Conservation (phyloP, 1,284 basidiomycete genomes). For the Phellinidium pouzarii region DNA sequence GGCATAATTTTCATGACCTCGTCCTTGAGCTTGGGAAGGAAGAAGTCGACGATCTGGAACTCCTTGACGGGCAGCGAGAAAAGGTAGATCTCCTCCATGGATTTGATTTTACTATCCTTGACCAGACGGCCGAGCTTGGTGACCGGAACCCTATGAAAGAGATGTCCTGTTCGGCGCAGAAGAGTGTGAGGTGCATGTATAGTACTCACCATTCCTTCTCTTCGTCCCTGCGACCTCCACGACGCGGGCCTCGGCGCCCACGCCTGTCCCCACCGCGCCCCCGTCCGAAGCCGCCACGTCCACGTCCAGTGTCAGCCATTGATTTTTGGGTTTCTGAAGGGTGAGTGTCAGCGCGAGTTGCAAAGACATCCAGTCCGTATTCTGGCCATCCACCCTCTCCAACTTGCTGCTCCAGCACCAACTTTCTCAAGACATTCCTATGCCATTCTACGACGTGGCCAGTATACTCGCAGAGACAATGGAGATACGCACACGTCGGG, state of each 20-base stretch:
- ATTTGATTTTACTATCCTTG: constrained; percentile 99
- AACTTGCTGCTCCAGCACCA: constrained; percentile 11
- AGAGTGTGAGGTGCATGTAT: background rate
- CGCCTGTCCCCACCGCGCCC: constrained; percentile 57
- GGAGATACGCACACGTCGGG: constrained; percentile 5
- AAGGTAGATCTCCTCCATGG: constrained; percentile 99
- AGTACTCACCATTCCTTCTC: constrained; percentile 94
- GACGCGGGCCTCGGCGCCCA: constrained; percentile 87
- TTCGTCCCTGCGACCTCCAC: constrained; percentile 96
- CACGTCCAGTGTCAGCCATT: constrained; percentile 77
- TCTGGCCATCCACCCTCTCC: constrained; percentile 22
- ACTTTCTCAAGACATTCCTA: background rate
- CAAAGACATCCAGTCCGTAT: constrained; percentile 19
- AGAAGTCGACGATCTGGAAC: constrained; percentile 96
- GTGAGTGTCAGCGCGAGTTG: constrained; percentile 20
- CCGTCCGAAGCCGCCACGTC: constrained; percentile 72
- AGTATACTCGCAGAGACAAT: constrained; percentile 1
- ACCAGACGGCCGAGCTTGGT: constrained; percentile 99
- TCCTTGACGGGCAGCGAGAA: constrained; percentile 99
- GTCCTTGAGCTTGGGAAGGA: constrained; percentile 97
- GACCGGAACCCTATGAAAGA: constrained; percentile 87
- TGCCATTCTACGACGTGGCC: background rate
- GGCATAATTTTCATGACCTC: constrained; percentile 99
- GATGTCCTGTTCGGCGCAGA: background rate
- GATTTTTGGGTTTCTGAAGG: constrained; percentile 23